phyloP scores from a whole-genome alignment of 2,329 filamentous ascomycete species.

The Ophiostoma sp. region DNA sequence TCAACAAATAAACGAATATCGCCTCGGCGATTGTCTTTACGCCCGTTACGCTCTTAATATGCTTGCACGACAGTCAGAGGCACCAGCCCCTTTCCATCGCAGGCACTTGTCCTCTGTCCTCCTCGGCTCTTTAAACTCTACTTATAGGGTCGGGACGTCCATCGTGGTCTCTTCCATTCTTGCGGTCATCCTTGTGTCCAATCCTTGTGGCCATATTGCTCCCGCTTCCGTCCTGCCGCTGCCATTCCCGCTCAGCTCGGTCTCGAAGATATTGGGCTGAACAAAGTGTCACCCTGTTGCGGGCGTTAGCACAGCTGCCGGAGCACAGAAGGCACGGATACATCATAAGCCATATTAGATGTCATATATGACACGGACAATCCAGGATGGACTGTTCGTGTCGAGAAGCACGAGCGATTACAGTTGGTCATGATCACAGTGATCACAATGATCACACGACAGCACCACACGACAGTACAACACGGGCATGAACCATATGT shows the following conservation, averaged over 20 bases:
- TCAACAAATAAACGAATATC: too few species aligned
- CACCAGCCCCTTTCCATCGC: background rate
- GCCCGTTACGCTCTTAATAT: background rate
- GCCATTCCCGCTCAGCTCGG: background rate
- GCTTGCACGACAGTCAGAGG: background rate
- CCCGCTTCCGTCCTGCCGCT: background rate
- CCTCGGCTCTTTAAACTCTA: conserved; percentile 5
- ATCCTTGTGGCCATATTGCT: background rate
- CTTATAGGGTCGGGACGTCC: background rate
- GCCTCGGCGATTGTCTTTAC: background rate
- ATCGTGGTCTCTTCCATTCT: background rate
- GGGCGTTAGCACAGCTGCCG: background rate
- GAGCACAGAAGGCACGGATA: too few species aligned
- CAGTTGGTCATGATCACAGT: background rate
- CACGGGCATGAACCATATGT: conserved; percentile 6
- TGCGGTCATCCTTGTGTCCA: background rate
- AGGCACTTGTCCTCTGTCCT: background rate
- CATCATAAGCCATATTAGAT: background rate
- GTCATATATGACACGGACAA: background rate
- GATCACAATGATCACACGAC: background rate
- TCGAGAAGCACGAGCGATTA: background rate
- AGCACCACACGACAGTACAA: background rate
- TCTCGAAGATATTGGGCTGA: background rate
- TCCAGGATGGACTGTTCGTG: background rate
- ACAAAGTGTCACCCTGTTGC: background rate